A percentile compares a stretch with the other conserved stretches of the same genome.
Evolutionary conservation across 1,139 yeast species (phyloP).

Genomic region (Kluyveromyces sp.): DNA sequence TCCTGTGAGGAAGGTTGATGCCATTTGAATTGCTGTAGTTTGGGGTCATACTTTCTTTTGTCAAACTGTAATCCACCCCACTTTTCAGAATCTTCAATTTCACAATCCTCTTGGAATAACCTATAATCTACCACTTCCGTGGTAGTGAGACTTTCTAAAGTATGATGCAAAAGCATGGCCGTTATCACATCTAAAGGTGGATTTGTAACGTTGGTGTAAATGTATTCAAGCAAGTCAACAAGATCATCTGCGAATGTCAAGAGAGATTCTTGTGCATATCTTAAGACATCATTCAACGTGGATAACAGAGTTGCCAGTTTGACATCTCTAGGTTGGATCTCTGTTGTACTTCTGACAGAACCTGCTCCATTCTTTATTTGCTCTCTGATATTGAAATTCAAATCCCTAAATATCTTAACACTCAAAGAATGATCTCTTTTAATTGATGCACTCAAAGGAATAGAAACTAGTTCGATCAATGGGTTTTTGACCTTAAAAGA

Average conservation of each 20-base stretch:
- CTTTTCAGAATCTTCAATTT: constrained; percentile 37
- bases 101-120: constrained; percentile 39
- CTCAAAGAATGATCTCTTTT: constrained; percentile 42
- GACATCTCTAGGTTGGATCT: constrained; percentile 69
- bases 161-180: constrained; percentile 54
- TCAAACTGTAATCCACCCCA: constrained; percentile 73
- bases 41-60: constrained; percentile 34
- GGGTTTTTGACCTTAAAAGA: constrained; percentile 36
- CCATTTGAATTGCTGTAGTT: constrained; percentile 61
- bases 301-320: constrained; percentile 66
- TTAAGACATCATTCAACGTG: constrained; percentile 62
- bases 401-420: constrained; percentile 27
- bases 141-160: constrained; percentile 57
- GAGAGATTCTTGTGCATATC: constrained; percentile 54
- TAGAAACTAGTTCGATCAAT: constrained; percentile 37
- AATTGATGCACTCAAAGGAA: constrained; percentile 61
- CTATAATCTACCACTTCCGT: constrained; percentile 50
- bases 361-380: constrained; percentile 89
- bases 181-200: constrained; percentile 42
- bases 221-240: constrained; percentile 40
- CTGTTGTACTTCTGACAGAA: constrained; percentile 57
- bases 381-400: constrained; percentile 40
- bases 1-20: constrained; percentile 56
- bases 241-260: constrained; percentile 42
- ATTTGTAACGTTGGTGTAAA: constrained; percentile 61